Evolutionary conservation across 768 basidiomycete species (phyloP), one percentile per base, ranked within the genome.

Genomic region (Neoboletus magnificus): DNA sequence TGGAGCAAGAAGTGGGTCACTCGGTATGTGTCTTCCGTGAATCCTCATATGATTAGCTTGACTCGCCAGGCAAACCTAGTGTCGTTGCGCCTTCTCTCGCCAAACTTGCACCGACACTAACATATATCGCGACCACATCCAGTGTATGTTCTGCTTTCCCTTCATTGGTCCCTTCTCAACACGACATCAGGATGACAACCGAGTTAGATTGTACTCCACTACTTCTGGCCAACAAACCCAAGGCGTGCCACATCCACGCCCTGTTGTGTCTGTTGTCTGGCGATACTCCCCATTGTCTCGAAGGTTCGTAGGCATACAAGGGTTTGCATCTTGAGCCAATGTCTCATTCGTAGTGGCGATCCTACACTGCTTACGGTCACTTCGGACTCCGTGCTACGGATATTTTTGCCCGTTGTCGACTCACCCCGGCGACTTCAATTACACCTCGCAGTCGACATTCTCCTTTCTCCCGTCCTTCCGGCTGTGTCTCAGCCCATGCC

Each of bases 371-470:
- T 90, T 67, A 93, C 92, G 35, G 80, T 91, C 56, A 92, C 94
- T 15, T 82, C 84, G 25, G 90, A 94, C 63, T 82, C 89, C 1
- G 87, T 87, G 5, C 69, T 96, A 35, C 85, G 94, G 23, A 84
- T 97, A 64, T 95, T 91, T 70, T 74, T 90, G 33, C 91, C 94
- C 6, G 91, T 97, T 13, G 74, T 97, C 43, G 94, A 97, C 68
- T 83, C 86, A 16, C 92, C 93, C 13, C 83, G 85, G 58, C 81
- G 84, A 66, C 78, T 97, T 39, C 94, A 96, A 69, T 80, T 97
- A 5, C 92, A 93, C 65, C 82, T 87, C 8, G 80, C 89, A 3
- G 67, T 95, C 45, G 91, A 94, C 66, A 69, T 84, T 9, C 84
- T 78, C 61, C 82, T 84, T n/a, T 82, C 87, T 35, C 63, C 84